Conservation (phyloP, 1,284 basidiomycete species). For the Quambalaria eucalypti region DNA sequence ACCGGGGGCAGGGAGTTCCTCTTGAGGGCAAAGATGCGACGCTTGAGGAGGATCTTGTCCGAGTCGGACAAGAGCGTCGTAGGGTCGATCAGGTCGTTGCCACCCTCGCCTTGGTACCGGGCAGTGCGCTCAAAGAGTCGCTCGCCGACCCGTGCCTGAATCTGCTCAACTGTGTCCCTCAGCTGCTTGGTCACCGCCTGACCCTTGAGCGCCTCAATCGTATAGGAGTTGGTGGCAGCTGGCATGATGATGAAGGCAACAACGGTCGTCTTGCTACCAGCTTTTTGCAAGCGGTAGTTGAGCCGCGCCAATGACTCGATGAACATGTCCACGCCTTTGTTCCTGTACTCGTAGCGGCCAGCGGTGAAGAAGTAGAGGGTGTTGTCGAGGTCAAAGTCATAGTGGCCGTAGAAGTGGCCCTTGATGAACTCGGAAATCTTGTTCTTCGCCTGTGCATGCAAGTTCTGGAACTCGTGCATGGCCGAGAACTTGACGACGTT, state of each 20-base stretch:
- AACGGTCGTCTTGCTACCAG: constrained; percentile 70
- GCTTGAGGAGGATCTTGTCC: constrained; percentile 90
- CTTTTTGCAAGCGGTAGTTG: constrained; percentile 76
- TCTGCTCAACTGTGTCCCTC: constrained; percentile 79
- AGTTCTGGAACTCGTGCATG: constrained; percentile 94
- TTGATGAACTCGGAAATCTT: constrained; percentile 97
- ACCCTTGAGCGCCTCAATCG: constrained; percentile 92
- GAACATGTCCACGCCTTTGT: constrained; percentile 99
- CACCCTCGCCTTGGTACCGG: constrained; percentile 62
- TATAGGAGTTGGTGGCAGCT: constrained; percentile 88
- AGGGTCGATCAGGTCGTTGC: constrained; percentile 32
- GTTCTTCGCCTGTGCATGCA: constrained; percentile 80
- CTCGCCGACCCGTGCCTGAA: constrained; percentile 82
- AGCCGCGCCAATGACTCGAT: constrained; percentile 75
- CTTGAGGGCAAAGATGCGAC: constrained; percentile 90
- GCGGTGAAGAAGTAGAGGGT: constrained; percentile 98
- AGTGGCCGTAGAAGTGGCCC: constrained; percentile 96
- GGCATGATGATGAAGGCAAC: constrained; percentile 99
- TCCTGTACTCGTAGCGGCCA: constrained; percentile 96
- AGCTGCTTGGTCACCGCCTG: constrained; percentile 96
- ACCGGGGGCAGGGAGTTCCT: constrained; percentile 85
- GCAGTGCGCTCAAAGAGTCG: constrained; percentile 88
- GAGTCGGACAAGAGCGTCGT: constrained; percentile 69
- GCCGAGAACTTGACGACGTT: constrained; percentile 94
- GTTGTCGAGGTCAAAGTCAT: constrained; percentile 88